These are phyloP conservation scores for Paramecium bursaria DNA, from an alignment of 73 alveolate genomes.

Conservation along the genomic window DNA sequence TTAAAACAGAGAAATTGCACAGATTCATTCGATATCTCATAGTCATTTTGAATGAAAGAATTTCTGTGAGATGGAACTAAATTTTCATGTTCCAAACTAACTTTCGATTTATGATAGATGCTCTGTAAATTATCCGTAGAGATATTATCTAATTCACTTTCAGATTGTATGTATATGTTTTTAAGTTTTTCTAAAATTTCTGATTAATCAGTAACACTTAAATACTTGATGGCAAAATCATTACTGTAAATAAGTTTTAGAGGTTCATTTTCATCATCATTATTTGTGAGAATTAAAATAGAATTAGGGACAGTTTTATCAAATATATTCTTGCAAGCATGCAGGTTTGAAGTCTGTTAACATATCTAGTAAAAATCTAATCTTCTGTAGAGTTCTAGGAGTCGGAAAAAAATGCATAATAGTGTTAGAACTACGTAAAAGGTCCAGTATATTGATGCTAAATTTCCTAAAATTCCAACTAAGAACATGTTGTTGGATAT, in stretches of 20 bases:
- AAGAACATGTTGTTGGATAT: neutral
- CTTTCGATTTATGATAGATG: neutral
- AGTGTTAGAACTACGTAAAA: constrained; percentile 9
- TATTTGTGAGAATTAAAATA: neutral
- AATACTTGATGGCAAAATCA: constrained; percentile 49
- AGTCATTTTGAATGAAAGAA: constrained; percentile 11
- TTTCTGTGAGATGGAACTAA: neutral
- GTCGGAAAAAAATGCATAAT: neutral
- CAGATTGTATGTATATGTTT: constrained; percentile 14
- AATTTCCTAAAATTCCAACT: constrained; percentile 15
- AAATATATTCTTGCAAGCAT: constrained; percentile 38
- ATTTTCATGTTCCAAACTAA: neutral
- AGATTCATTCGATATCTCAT: constrained; percentile 1
- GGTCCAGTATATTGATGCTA: constrained; percentile 48
- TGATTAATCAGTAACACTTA: neutral
- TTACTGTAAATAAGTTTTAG: constrained; percentile 9
- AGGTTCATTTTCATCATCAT: neutral
- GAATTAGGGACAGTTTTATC: constrained; percentile 54
- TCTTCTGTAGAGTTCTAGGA: constrained; percentile 14
- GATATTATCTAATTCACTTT: neutral
- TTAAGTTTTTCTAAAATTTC: constrained; percentile 6
- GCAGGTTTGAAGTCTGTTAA: constrained; percentile 26
- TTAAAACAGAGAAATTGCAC: constrained; percentile 24
- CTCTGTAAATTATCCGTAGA: neutral
- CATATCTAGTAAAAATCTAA: constrained; percentile 23